Percentiles rank a stretch among this genome's conserved stretches.
Evolutionary conservation across 495 filamentous ascomycete species (phyloP).

Genomic region (Talaromyces trachyspermus): DNA sequence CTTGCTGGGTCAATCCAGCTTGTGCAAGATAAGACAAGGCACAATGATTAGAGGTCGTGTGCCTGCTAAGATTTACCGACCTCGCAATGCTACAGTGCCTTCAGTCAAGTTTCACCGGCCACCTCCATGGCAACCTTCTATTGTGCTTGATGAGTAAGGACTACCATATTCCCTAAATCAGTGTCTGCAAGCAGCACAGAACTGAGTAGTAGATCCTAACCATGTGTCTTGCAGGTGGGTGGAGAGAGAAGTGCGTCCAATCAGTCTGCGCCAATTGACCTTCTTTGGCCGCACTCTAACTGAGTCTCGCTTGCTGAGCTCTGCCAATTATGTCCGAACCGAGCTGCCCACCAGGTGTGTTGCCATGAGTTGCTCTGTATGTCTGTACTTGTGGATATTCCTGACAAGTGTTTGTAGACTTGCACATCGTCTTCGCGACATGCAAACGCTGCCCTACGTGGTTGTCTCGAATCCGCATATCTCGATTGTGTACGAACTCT

Average conservation of each 20-base stretch:
- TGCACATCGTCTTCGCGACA: conserved; percentile 90
- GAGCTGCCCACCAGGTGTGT: conserved; percentile 82
- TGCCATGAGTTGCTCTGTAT: neutral
- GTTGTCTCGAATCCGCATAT: conserved; percentile 94
- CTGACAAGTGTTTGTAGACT: conserved; percentile 45
- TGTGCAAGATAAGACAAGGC: neutral
- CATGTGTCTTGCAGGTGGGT: conserved; percentile 61
- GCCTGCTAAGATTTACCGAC: too few relatives aligned
- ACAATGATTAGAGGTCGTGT: conserved; percentile 5
- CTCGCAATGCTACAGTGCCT: too few relatives aligned
- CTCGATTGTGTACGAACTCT: conserved; percentile 90
- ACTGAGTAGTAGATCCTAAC: conserved; percentile 16
- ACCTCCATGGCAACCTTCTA: conserved; percentile 72
- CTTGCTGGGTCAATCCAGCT: neutral
- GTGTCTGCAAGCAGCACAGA: too few relatives aligned
- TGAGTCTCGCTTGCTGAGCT: conserved; percentile 80
- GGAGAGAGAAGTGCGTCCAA: conserved; percentile 72
- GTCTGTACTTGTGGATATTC: neutral
- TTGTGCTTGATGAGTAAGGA: conserved; percentile 79
- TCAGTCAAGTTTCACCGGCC: too few relatives aligned
- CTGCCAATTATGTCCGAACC: conserved; percentile 93
- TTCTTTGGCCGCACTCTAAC: conserved; percentile 91
- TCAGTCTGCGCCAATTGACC: conserved; percentile 85
- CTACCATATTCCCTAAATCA: neutral
- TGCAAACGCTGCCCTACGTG: conserved; percentile 93